A percentile compares a stretch with the other conserved stretches of the same genome.
These are phyloP conservation scores for Fusarium metavorans DNA, from an alignment of 2,329 filamentous ascomycete genomes.

Conservation along the genomic window DNA sequence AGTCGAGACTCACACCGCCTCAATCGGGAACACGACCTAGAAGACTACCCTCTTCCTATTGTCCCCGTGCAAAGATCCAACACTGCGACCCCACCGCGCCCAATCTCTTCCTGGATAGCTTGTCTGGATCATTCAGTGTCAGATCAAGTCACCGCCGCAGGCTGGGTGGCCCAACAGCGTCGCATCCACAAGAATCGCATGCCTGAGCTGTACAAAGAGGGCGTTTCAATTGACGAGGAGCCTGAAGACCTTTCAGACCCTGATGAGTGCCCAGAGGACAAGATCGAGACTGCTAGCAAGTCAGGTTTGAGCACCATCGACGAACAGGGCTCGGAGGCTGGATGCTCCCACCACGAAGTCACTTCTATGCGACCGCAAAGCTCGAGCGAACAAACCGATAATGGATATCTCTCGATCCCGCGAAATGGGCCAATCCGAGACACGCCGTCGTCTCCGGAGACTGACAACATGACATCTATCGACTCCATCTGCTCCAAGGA, in stretches of 20 bases:
- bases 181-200: slow-evolving; percentile 4
- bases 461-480: background rate
- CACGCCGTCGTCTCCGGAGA: background rate
- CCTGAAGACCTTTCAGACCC: background rate
- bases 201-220: background rate
- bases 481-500: background rate
- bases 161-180: slow-evolving; percentile 23
- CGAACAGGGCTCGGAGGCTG: slow-evolving; percentile 20
- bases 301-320: slow-evolving; percentile 23
- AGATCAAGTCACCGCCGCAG: slow-evolving; percentile 23
- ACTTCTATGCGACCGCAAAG: background rate
- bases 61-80: background rate
- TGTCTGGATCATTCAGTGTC: slow-evolving; percentile 1
- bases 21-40: slow-evolving; percentile 5
- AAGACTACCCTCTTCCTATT: slow-evolving; percentile 6
- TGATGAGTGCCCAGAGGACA: background rate
- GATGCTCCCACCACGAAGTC: slow-evolving; percentile 5
- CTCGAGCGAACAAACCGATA: background rate
- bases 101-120: background rate
- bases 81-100: background rate
- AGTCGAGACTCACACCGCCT: slow-evolving; percentile 1
- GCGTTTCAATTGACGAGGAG: background rate
- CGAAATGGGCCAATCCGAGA: background rate
- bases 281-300: background rate
- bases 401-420: background rate